Base-by-base conservation (phyloP, 148 eudicot species). In the Gaultheria prostrata region DNA sequence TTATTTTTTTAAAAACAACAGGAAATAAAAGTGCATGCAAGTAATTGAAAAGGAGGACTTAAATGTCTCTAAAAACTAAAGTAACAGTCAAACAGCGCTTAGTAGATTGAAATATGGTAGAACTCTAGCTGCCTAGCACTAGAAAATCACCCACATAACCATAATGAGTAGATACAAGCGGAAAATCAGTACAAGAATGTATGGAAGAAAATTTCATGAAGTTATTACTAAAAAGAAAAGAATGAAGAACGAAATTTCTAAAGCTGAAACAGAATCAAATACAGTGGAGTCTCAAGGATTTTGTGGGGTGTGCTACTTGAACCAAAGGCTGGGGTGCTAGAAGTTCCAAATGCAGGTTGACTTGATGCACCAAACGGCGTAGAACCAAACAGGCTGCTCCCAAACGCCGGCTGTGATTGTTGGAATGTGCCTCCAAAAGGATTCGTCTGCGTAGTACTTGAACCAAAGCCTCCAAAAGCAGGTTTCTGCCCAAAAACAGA, bases 391-490 rank as follows among this genome's bases (percentile, higher is more conserved):
- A 87, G 54, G 88, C 80, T 92, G 87, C 89, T 94, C 35, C 98
- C 96, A 86, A 94, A 93, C 10, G 97, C 92, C 20, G 99, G 95
- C 83, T 97, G 99, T 69, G 97, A 90, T 87, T 93, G 98, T 83
- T 88, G 95, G 86, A 86, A 86, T 80, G 98, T 88, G 86, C 94
- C 88, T 80, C 98, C 99, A 85, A 97, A 94, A n/a, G 97, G 99
- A 86, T 93, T 94, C 81, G 97, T 77, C 79, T 86, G 97, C 49
- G 93, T 80, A 57, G 91, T 83, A 50, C 75, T 86, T 50, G 97
- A 87, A 78, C 97, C 97, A 91, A 94, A 93, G 81, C 93, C 97
- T 82, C 97, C 97, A 89, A 97, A 97, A 21, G 87, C 88, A 72
- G 98, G 93, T 87, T 94, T 92, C 84, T 93, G 98, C 56, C 96